A percentile compares a stretch with the other conserved stretches of the same genome.
phyloP scores from a whole-genome alignment of 1,139 yeast genomes.

The Yamadazyma kanchanaburiensis region DNA sequence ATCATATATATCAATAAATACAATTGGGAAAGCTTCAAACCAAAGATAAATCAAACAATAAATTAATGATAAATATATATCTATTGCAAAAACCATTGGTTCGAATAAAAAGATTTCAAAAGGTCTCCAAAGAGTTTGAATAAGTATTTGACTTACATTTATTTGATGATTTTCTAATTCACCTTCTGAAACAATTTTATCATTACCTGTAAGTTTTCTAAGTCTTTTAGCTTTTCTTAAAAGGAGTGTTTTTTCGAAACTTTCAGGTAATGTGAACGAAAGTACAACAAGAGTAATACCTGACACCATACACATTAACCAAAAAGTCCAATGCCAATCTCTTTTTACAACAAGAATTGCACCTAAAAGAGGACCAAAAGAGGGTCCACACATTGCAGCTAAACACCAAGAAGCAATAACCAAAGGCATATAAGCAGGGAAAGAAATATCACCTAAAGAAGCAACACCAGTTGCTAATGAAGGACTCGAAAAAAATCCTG shows the following conservation, averaged over 20 bases:
- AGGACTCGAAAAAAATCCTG: constrained; percentile 34
- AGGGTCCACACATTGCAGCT: constrained; percentile 28
- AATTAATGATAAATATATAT: constrained; percentile 26
- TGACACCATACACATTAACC: constrained; percentile 38
- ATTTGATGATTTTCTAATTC: constrained; percentile 32
- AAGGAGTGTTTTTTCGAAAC: constrained; percentile 43
- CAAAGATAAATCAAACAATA: constrained; percentile 28
- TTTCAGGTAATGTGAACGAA: constrained; percentile 45
- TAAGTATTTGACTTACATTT: constrained; percentile 20
- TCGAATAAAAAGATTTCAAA: constrained; percentile 25
- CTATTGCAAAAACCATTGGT: constrained; percentile 30
- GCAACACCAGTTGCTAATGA: constrained; percentile 37
- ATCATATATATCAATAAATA: constrained; percentile 17
- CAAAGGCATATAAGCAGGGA: constrained; percentile 21
- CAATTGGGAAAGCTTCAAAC: constrained; percentile 33
- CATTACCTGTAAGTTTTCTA: constrained; percentile 40
- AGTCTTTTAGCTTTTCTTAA: constrained; percentile 44
- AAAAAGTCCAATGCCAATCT: too few species aligned
- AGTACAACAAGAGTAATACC: constrained; percentile 30
- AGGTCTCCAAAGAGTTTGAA: constrained; percentile 31
- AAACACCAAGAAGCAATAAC: constrained; percentile 27
- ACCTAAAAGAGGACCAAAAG: constrained; percentile 31
- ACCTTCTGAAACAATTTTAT: constrained; percentile 38
- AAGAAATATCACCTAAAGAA: constrained; percentile 25
- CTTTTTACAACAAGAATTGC: too few species aligned